Conservation (phyloP, 75 land plant genomes). For the Pseudotsuga menziesii region DNA sequence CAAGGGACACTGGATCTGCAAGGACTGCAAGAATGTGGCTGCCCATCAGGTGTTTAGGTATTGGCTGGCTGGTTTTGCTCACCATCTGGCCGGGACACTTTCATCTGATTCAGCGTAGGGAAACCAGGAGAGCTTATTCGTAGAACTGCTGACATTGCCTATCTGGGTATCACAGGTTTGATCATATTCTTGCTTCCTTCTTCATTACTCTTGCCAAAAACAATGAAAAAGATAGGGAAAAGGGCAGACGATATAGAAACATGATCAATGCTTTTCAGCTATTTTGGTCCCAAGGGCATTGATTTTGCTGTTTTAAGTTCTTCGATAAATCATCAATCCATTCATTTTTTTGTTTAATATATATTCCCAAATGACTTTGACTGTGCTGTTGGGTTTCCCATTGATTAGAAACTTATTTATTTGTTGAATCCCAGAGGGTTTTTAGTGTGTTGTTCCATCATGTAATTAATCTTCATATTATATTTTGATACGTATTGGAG, state of each 20-base stretch:
- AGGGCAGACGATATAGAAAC: neutral
- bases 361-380: neutral
- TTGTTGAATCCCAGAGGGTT: neutral
- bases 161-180: slow-evolving; percentile 4
- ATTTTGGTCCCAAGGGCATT: neutral
- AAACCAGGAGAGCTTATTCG: too few relatives aligned
- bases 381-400: neutral
- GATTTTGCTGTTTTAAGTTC: neutral
- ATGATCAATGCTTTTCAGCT: neutral
- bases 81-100: too few relatives aligned
- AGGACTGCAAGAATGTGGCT: too few relatives aligned
- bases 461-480: neutral
- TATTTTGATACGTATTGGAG: neutral
- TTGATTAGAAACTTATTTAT: neutral
- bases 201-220: neutral
- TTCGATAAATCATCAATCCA: neutral
- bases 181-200: neutral
- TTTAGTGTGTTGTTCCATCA: neutral
- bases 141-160: too few relatives aligned
- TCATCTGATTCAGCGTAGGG: too few relatives aligned
- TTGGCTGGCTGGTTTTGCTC: too few relatives aligned
- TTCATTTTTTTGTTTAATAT: neutral
- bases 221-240: too few relatives aligned
- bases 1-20: too few relatives aligned
- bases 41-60: too few relatives aligned